These are phyloP conservation scores for Tolypocladium pustulatum DNA, from an alignment of 2,329 filamentous ascomycete species.

Conservation along the genomic window DNA sequence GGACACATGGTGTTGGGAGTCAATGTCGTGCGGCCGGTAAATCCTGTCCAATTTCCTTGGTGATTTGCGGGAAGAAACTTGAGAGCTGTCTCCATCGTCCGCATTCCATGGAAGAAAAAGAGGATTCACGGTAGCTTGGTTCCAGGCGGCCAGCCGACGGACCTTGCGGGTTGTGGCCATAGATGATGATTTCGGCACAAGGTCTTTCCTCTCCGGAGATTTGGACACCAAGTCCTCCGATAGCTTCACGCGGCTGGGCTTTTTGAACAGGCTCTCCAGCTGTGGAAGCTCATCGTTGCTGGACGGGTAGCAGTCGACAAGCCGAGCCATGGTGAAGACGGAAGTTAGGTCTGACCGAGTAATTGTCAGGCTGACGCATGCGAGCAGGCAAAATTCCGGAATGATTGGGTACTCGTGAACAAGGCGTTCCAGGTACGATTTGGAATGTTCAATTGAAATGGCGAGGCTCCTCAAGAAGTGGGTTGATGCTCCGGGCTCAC, in stretches of 20 bases:
- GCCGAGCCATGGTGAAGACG: conserved; percentile 14
- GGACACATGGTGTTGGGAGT: not conserved
- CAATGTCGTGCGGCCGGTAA: not conserved
- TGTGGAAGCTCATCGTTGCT: conserved; percentile 33
- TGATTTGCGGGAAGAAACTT: not conserved
- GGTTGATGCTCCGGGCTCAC: not conserved
- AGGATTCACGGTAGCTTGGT: conserved; percentile 14
- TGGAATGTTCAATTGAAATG: not conserved
- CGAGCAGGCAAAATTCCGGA: not conserved
- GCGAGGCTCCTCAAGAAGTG: not conserved
- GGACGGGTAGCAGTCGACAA: conserved; percentile 17
- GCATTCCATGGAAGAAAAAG: conserved; percentile 21
- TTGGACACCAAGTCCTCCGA: not conserved
- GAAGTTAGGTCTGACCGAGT: not conserved
- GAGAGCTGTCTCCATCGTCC: conserved; percentile 8
- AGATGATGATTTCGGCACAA: conserved; percentile 12
- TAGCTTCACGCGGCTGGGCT: not conserved
- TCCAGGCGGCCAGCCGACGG: conserved; percentile 16
- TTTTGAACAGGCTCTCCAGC: conserved; percentile 19
- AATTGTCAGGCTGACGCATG: not conserved
- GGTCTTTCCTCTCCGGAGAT: conserved; percentile 6
- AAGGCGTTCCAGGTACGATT: not conserved
- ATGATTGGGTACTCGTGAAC: not conserved
- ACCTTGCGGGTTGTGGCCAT: conserved; percentile 17
- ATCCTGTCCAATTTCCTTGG: conserved; percentile 1